Evolutionary conservation across 1,139 yeast genomes (phyloP).

Genomic region (Magnusiomyces fungicola): DNA sequence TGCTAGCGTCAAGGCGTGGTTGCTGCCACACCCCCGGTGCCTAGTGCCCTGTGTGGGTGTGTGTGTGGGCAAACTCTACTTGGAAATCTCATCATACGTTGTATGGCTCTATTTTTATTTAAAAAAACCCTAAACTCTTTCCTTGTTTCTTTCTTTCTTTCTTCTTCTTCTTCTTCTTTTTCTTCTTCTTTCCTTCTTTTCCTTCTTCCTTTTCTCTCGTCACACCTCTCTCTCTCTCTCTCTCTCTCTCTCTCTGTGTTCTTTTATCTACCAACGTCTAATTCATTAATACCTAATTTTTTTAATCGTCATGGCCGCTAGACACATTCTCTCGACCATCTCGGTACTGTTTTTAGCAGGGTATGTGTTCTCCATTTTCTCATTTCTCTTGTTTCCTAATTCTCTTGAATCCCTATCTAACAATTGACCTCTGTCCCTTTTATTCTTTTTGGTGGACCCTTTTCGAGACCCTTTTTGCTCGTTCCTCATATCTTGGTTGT

Average conservation of each 20-base stretch:
- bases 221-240: no score
- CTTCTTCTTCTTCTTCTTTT: background rate
- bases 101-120: no score
- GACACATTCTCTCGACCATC: conserved; percentile 1
- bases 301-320: background rate
- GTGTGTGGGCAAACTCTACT: no score
- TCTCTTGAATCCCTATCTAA: background rate
- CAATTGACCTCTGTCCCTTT: background rate
- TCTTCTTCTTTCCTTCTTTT: background rate
- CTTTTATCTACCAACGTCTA: background rate
- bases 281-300: background rate
- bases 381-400: background rate
- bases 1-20: no score
- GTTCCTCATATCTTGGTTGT: no score
- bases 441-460: no score
- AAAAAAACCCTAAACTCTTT: no score
- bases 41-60: no score
- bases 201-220: background rate
- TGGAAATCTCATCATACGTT: no score
- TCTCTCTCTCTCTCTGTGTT: background rate
- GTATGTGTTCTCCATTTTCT: conserved; percentile 1
- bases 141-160: no score
- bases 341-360: conserved; percentile 5
- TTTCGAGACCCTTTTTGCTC: no score
- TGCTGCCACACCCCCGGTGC: no score